Evolutionary conservation across 768 basidiomycete genomes (phyloP).

Genomic region (Tulasnella sp.): DNA sequence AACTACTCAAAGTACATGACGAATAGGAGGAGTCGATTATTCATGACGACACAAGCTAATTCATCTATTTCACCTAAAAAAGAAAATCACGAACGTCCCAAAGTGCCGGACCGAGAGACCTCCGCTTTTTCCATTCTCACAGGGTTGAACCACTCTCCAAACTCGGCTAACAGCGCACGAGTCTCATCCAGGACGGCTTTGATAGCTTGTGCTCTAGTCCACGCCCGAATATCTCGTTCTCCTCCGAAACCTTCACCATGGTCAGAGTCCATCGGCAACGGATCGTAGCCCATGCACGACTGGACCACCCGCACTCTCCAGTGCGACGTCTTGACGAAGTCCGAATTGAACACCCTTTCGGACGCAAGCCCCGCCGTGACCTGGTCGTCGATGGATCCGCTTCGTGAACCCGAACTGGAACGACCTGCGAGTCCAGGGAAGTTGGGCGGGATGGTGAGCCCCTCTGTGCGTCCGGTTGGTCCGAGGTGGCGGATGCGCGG

Average conservation of each 20-base stretch:
- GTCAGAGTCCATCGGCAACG: slow-evolving; percentile 46
- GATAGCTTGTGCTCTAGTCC: slow-evolving; percentile 54
- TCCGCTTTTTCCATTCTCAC: neutral
- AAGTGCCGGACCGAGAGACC: neutral
- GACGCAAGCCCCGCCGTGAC: neutral
- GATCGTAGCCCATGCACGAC: slow-evolving; percentile 57
- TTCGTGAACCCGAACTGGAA: neutral
- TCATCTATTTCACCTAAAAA: neutral
- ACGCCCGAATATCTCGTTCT: slow-evolving; percentile 37
- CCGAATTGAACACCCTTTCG: neutral
- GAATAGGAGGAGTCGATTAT: neutral
- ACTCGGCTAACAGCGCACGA: slow-evolving; percentile 56
- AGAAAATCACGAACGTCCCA: neutral
- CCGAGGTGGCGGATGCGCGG: slow-evolving; percentile 61
- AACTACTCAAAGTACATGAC: neutral
- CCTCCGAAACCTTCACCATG: neutral
- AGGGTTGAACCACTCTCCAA: slow-evolving; percentile 32
- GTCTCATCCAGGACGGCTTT: slow-evolving; percentile 53
- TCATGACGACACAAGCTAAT: neutral
- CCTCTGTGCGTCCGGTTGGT: slow-evolving; percentile 42
- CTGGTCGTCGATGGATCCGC: slow-evolving; percentile 4
- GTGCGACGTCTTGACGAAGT: slow-evolving; percentile 19
- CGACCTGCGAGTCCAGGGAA: slow-evolving; percentile 13
- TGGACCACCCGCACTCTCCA: slow-evolving; percentile 58
- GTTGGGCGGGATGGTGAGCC: neutral